These are phyloP conservation scores for Globisporangium recalcitrans DNA, from an alignment of 352 stramenopile species.

Conservation along the genomic window DNA sequence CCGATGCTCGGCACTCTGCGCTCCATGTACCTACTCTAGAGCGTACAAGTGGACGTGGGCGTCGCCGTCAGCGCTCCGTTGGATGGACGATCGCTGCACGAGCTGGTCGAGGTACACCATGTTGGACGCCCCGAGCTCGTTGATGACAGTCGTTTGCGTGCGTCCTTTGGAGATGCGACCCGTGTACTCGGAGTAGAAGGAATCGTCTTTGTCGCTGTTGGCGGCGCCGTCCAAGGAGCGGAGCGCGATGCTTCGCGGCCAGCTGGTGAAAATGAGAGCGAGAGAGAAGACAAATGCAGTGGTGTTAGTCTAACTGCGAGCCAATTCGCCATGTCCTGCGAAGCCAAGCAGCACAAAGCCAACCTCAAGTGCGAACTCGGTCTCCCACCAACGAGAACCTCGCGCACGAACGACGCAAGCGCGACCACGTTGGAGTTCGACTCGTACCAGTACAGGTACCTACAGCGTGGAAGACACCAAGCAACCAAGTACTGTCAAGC, in stretches of 20 bases:
- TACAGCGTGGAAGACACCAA: constrained; percentile 15
- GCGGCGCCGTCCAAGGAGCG: constrained; percentile 24
- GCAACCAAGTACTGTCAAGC: neutral
- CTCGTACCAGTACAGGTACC: constrained; percentile 69
- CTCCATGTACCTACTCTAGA: constrained; percentile 52
- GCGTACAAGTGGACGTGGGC: constrained; percentile 28
- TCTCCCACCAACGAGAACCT: constrained; percentile 47
- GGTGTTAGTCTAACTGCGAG: too few relatives aligned
- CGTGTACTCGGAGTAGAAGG: constrained; percentile 63
- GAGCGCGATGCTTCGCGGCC: constrained; percentile 52
- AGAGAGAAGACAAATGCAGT: neutral
- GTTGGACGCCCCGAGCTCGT: constrained; percentile 38
- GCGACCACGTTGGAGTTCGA: constrained; percentile 58
- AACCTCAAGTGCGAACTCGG: constrained; percentile 54
- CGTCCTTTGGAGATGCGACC: constrained; percentile 43
- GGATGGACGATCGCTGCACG: constrained; percentile 27
- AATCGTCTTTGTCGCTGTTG: constrained; percentile 30
- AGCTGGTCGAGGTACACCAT: constrained; percentile 62
- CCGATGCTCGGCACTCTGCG: constrained; percentile 50
- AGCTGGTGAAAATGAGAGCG: constrained; percentile 29
- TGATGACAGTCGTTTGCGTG: constrained; percentile 26
- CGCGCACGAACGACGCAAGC: constrained; percentile 41
- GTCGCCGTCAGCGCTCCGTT: constrained; percentile 9
- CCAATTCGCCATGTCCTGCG: too few relatives aligned
- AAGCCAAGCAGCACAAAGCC: too few relatives aligned